Conservation (phyloP, 176 grass and related monocot genomes). For the Aegilops longissima region DNA sequence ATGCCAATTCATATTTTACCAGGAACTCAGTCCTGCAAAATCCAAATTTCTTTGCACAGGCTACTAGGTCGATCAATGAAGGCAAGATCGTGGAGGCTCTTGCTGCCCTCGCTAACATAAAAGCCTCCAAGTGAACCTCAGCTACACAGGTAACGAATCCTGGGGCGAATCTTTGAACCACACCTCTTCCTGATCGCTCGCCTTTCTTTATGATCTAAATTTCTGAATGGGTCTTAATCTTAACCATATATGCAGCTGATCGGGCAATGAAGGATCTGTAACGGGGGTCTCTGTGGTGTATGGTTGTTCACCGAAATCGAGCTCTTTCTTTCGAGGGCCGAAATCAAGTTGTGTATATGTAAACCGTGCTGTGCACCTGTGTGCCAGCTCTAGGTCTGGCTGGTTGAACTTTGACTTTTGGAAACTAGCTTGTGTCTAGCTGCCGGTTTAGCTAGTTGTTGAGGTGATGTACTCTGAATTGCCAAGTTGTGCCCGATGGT, state of each 20-base stretch:
- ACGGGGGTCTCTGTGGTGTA: background rate
- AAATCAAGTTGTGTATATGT: conserved; percentile 9
- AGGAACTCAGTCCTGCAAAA: conserved; percentile 8
- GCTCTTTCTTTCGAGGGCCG: background rate
- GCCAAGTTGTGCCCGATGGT: background rate
- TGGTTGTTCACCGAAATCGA: background rate
- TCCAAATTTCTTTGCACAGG: conserved; percentile 38
- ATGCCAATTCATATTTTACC: background rate
- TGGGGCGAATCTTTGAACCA: background rate
- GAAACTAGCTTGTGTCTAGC: conserved; percentile 16
- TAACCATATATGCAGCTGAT: conserved; percentile 14
- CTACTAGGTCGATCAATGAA: conserved; percentile 56
- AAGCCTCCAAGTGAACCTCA: conserved; percentile 56
- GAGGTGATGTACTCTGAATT: conserved; percentile 14
- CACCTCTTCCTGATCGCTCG: background rate
- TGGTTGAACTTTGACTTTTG: background rate
- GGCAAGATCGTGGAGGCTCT: conserved; percentile 61
- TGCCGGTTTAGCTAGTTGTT: conserved; percentile 18
- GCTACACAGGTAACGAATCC: conserved; percentile 17
- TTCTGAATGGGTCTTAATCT: background rate
- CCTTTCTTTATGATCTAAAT: background rate
- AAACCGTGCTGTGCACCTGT: background rate
- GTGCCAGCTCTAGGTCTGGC: background rate
- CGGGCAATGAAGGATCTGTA: background rate
- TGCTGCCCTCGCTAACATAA: conserved; percentile 48